These are phyloP conservation scores for Mycena leptocephala DNA, from an alignment of 768 basidiomycete species.

Conservation along the genomic window DNA sequence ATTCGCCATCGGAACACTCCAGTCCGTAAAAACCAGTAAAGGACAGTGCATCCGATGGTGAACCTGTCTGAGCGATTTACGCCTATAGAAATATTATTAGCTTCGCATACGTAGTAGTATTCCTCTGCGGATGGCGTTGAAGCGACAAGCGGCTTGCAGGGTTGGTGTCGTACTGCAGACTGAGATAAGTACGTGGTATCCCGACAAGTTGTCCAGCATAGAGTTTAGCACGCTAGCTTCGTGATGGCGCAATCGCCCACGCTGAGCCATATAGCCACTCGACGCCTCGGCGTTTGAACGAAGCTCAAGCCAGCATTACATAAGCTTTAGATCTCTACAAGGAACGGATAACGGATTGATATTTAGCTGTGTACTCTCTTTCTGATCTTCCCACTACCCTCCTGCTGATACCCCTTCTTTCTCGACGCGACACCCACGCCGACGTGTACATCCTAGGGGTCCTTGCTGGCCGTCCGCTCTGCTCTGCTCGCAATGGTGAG, in stretches of 20 bases:
- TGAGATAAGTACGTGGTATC: background rate
- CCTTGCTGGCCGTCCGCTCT: background rate
- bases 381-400: constrained; percentile 4
- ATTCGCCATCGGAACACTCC: constrained; percentile 2
- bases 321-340: background rate
- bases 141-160: constrained; percentile 15
- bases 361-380: background rate
- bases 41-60: background rate
- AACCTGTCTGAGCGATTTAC: constrained; percentile 17
- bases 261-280: constrained; percentile 3
- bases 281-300: constrained; percentile 23
- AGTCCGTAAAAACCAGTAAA: constrained; percentile 19
- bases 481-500: constrained; percentile 8
- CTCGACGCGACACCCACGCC: background rate
- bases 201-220: constrained; percentile 21
- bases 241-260: constrained; percentile 30
- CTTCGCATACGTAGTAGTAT: background rate
- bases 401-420: background rate
- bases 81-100: constrained; percentile 14
- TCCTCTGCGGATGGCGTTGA: background rate
- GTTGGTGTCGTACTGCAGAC: constrained; percentile 10
- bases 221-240: constrained; percentile 22
- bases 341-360: background rate
- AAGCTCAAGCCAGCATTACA: background rate
- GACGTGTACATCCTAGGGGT: background rate